phyloP scores from a whole-genome alignment of 2,329 filamentous ascomycete species.

The Neoarthrinium moseri region DNA sequence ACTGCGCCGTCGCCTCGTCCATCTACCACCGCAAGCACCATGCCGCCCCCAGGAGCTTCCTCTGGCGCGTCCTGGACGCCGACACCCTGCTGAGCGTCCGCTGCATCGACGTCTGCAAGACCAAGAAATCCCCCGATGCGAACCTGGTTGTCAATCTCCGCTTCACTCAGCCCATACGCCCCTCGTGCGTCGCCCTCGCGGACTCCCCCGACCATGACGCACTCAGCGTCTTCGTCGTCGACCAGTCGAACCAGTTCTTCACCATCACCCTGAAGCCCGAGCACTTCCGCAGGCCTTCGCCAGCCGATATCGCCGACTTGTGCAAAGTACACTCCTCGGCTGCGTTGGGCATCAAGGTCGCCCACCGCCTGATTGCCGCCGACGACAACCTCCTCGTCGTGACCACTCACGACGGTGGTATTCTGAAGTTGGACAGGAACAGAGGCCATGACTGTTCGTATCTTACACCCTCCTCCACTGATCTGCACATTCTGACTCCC shows the following conservation, averaged over 20 bases:
- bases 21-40: conserved; percentile 81
- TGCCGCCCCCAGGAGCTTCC: conserved; percentile 76
- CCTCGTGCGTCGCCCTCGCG: conserved; percentile 77
- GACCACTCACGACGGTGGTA: conserved; percentile 75
- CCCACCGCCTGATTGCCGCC: conserved; percentile 78
- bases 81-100: conserved; percentile 79
- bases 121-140: conserved; percentile 63
- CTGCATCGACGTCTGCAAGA: conserved; percentile 76
- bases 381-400: conserved; percentile 73
- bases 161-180: conserved; percentile 71
- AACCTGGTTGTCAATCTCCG: conserved; percentile 74
- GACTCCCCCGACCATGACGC: conserved; percentile 67
- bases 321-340: conserved; percentile 73
- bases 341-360: conserved; percentile 72
- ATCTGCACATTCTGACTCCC: too few species aligned
- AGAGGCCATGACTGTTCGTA: conserved; percentile 44
- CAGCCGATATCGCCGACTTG: conserved; percentile 72
- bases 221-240: conserved; percentile 61
- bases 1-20: conserved; percentile 75
- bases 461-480: too few species aligned
- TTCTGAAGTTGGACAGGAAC: conserved; percentile 68
- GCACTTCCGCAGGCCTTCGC: conserved; percentile 70
- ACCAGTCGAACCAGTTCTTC: conserved; percentile 76
- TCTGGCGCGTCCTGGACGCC: conserved; percentile 87
- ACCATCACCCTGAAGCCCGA: conserved; percentile 81